Evolutionary conservation across 768 basidiomycete species (phyloP).

Genomic region (Naganishia kalamii): DNA sequence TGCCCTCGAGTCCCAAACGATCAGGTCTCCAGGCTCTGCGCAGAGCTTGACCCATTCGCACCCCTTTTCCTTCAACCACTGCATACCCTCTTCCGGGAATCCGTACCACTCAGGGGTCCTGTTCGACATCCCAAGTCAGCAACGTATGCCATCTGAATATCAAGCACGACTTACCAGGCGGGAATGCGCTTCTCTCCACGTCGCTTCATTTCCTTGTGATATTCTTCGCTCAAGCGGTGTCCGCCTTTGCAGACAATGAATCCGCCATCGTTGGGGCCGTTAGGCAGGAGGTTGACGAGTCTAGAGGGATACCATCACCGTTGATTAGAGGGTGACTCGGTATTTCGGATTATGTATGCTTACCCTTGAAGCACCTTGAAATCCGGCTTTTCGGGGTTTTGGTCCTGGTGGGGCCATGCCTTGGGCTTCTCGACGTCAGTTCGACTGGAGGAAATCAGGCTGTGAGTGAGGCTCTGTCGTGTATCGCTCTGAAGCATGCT

Average conservation of each 20-base stretch:
- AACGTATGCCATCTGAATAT: background rate
- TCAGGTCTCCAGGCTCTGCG: conserved; percentile 40
- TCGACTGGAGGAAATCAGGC: background rate
- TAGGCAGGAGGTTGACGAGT: conserved; percentile 32
- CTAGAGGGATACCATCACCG: conserved; percentile 26
- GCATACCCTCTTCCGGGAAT: conserved; percentile 30
- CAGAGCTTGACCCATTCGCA: conserved; percentile 38
- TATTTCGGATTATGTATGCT: background rate
- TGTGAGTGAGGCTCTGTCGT: background rate
- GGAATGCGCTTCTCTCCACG: conserved; percentile 28
- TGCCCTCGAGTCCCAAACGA: conserved; percentile 38
- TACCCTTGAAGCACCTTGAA: conserved; percentile 8
- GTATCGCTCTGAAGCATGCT: background rate
- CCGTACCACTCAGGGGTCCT: conserved; percentile 28
- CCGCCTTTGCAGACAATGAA: conserved; percentile 29
- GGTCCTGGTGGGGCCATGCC: conserved; percentile 12
- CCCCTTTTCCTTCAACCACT: conserved; percentile 40
- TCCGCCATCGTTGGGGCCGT: conserved; percentile 38
- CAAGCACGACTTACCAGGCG: conserved; percentile 13
- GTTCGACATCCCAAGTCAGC: background rate
- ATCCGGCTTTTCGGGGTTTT: conserved; percentile 15
- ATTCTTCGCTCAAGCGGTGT: conserved; percentile 26
- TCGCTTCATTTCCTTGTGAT: conserved; percentile 29
- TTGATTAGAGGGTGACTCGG: background rate
- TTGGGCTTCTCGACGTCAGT: background rate